Base-by-base conservation (phyloP, 1,284 basidiomycete species). In the Boletus sp. region DNA sequence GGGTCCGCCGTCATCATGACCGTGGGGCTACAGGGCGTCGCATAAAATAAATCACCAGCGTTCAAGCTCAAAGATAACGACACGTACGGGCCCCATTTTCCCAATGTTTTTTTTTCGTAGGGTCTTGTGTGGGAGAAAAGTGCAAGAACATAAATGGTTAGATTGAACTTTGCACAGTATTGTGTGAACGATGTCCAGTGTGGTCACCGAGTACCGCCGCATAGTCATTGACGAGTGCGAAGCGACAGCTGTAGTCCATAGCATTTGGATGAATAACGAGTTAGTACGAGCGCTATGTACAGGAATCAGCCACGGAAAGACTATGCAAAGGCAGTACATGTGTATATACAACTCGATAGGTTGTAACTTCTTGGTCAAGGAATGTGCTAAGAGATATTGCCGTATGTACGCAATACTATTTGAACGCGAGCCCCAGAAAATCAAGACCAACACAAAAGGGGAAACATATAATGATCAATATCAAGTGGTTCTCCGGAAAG, bases 401-500 rank as follows among this genome's bases (percentile, higher is more conserved):
- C 44, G 46, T 52, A 44, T 53, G 27, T 52, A 52, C 33, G 48
- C 33, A n/a, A 33, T 8, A 30, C 17, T 16, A 51, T 6, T 21
- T 27, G 40, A 52, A 58, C 23, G 38, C 16, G 16, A 49, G 33
- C 37, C 49, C n/a, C 6, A 33, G 30, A 55, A 35, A 55, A 47
- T 16, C 46, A 10, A 49, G 44, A 21, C 44, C 23, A 52, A 44
- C 27, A n/a, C n/a, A n/a, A n/a, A n/a, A 21, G 33, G 6, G 46
- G 6, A 44, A 56, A 44, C 11, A 11, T 21, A 47, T 43, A 14
- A 3, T 27, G 11, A 21, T 37, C 13, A 25, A 35, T 16, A 35
- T 70, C 59, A 59, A 43, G 21, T 16, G 9, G 35, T 35, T 40
- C 37, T 68, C n/a, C 58, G 56, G 2, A 56, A 40, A 0, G 60